Evolutionary conservation across 2,329 filamentous ascomycete species (phyloP).

Genomic region (Ceratocystis lukuohia): DNA sequence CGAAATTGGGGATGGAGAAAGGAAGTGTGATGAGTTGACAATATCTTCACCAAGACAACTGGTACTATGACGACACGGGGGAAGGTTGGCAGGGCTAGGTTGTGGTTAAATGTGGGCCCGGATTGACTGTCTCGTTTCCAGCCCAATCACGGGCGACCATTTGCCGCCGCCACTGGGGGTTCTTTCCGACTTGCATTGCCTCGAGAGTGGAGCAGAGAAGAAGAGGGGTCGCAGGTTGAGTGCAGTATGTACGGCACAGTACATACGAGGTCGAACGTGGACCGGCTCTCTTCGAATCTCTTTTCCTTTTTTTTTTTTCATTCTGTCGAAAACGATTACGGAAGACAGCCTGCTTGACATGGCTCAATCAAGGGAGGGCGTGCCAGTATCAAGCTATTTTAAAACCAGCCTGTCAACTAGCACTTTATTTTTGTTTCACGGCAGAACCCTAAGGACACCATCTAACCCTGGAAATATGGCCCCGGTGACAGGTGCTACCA

Average conservation of each 20-base stretch:
- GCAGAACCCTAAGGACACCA: no score
- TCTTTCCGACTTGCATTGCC: background rate
- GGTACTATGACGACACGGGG: background rate
- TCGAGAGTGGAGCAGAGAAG: background rate
- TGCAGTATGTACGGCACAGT: background rate
- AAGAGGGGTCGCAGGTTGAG: background rate
- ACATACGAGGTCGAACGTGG: background rate
- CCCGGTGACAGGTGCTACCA: background rate
- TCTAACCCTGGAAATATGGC: no score
- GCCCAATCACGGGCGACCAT: background rate
- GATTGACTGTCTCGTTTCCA: background rate
- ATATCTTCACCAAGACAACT: no score
- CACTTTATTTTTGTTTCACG: background rate
- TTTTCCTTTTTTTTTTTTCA: background rate
- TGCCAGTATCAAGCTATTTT: no score
- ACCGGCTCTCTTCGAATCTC: background rate
- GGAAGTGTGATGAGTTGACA: no score
- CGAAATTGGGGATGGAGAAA: no score
- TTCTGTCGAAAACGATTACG: background rate
- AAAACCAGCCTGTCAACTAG: no score
- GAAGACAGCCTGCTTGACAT: no score
- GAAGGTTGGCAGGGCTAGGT: background rate
- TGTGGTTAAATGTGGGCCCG: background rate
- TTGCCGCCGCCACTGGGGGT: background rate
- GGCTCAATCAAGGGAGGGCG: no score